Base-by-base conservation (phyloP, 768 basidiomycete genomes). In the Saitozyma podzolica region DNA sequence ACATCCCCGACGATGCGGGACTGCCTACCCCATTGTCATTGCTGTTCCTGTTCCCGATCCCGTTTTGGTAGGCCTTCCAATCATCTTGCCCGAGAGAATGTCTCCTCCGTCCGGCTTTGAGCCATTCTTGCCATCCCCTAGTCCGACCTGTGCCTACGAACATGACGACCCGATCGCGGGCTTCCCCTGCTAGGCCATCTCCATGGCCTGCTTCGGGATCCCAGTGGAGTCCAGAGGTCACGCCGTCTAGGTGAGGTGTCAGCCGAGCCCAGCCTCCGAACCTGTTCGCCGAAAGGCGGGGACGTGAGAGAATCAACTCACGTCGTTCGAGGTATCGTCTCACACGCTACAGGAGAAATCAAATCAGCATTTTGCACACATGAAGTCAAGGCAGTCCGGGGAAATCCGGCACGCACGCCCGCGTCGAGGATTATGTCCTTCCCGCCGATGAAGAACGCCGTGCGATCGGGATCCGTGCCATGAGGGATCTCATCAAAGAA, bases 401-500 rank as follows among this genome's bases (percentile, higher is more conserved):
- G 29, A 29, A 2, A 6, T 13, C 45, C 45, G 3, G 45, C 13
- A 69, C 66, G 59, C 58, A 91, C 91, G 72, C 84, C 81, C 14
- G 90, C 84, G 70, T 88, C 84, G 58, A 95, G 80, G 70, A 97
- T 91, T 17, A 83, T 83, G 68, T 96, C 93, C 64, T 86, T 83
- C 1, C 89, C 89, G n/a, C 91, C 90, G 16, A 96, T 82, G 64
- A 93, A 82, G 76, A 91, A 89, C 54, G 87, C 78, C 0, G 88
- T 85, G 72, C 85, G 87, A 41, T 81, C 67, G 0, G 87, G 84
- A 77, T 92, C 87, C 13, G 83, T 81, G 14, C 88, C 89, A 71
- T 91, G 83, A 0, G 91, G 90, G 52, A 95, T 91, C 69, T 94
- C 89, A 78, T 93, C 90, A 65, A 86, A 90, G 86, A 89, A 97